Evolutionary conservation across 257 asterid genomes (phyloP).

Genomic region (Thymus quinquecostatus): DNA sequence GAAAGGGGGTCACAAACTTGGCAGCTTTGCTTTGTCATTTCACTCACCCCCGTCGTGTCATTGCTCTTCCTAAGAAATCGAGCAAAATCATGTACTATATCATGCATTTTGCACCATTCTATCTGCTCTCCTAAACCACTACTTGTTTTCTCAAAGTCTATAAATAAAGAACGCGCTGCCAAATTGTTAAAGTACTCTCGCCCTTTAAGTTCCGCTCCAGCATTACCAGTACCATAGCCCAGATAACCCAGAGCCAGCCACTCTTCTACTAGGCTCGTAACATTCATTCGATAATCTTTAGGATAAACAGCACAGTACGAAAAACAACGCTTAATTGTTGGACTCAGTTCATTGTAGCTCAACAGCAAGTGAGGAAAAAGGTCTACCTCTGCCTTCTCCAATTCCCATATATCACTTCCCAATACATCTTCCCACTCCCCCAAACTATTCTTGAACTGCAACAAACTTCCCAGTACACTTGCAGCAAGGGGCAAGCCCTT

Average conservation of each 20-base stretch:
- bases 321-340: neutral
- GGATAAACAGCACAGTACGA: neutral
- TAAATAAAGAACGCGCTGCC: neutral
- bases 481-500: neutral
- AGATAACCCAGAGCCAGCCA: slow-evolving; percentile 1
- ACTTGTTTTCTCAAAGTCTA: neutral
- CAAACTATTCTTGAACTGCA: neutral
- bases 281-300: neutral
- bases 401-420: no score
- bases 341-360: no score
- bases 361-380: no score
- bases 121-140: neutral
- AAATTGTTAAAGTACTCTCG: neutral
- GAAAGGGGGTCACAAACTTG: neutral
- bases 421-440: neutral
- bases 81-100: slow-evolving; percentile 12
- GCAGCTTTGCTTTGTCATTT: neutral
- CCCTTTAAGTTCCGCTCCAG: neutral
- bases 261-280: neutral
- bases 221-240: neutral
- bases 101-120: neutral
- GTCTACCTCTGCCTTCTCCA: no score
- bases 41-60: neutral
- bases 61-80: neutral
- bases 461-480: neutral